phyloP scores from a whole-genome alignment of 768 basidiomycete species.

The Rhizopogon rudus region DNA sequence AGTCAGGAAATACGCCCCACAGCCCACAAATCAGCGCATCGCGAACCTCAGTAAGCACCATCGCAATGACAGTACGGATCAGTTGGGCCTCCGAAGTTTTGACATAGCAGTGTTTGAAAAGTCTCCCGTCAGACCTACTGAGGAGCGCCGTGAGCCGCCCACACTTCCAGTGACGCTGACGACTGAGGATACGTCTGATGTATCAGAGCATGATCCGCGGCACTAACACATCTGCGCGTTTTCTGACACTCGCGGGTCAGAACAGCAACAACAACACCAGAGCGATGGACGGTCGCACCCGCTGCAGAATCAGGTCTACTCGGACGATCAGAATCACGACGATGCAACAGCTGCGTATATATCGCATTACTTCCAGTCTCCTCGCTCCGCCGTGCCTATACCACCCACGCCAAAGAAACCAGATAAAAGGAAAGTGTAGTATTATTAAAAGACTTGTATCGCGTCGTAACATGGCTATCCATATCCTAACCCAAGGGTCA shows the following conservation, averaged over 20 bases:
- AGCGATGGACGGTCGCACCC: slow-evolving; percentile 27
- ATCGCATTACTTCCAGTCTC: slow-evolving; percentile 51
- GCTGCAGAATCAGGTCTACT: slow-evolving; percentile 36
- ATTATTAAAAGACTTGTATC: no score
- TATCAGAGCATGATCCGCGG: slow-evolving; percentile 13
- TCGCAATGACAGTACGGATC: slow-evolving; percentile 56
- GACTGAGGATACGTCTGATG: slow-evolving; percentile 11
- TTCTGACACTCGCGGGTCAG: slow-evolving; percentile 13
- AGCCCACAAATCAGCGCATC: slow-evolving; percentile 24
- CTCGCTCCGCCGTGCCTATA: slow-evolving; percentile 69
- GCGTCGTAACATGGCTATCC: no score
- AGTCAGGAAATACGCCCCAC: slow-evolving; percentile 23
- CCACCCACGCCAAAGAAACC: slow-evolving; percentile 57
- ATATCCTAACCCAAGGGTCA: no score
- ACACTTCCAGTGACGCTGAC: slow-evolving; percentile 3
- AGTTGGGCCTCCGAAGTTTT: slow-evolving; percentile 54
- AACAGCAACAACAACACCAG: slow-evolving; percentile 19
- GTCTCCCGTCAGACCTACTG: slow-evolving; percentile 20
- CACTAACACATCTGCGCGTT: slow-evolving; percentile 15
- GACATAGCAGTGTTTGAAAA: slow-evolving; percentile 54
- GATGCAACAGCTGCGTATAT: slow-evolving; percentile 66
- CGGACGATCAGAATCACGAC: slow-evolving; percentile 60
- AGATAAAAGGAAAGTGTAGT: no score
- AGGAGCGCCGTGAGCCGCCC: slow-evolving; percentile 26
- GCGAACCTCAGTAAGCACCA: slow-evolving; percentile 41